Evolutionary conservation across 345 rosid genomes (phyloP).

Genomic region (Arabidopsis arenosa): DNA sequence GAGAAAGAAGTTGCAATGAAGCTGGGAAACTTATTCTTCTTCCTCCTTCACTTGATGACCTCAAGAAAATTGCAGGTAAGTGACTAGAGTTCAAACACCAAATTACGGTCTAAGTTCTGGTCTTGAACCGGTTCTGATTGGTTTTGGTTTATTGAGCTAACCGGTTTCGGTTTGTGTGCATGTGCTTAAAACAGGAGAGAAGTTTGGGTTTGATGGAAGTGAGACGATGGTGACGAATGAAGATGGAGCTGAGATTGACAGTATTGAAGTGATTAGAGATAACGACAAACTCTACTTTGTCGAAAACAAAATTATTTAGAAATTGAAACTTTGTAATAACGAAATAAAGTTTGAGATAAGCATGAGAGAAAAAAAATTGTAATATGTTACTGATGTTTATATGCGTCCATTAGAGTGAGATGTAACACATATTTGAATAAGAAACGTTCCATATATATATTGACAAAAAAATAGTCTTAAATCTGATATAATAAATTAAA

Average conservation of each 20-base stretch:
- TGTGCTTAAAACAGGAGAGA: conserved; percentile 56
- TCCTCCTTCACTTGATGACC: conserved; percentile 73
- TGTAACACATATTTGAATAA: not conserved
- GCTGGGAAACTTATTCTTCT: conserved; percentile 69
- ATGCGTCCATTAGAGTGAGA: conserved; percentile 28
- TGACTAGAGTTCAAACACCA: not conserved
- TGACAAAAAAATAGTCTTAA: too few relatives aligned
- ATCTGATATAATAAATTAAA: not conserved
- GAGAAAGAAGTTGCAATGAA: conserved; percentile 45
- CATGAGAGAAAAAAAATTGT: not conserved
- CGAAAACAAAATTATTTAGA: conserved; percentile 41
- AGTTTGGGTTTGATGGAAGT: conserved; percentile 67
- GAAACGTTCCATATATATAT: not conserved
- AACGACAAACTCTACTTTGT: conserved; percentile 77
- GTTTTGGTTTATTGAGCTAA: conserved; percentile 4
- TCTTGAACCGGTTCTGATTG: not conserved
- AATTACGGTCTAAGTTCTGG: not conserved
- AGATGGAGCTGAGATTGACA: conserved; percentile 85
- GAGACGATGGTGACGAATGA: conserved; percentile 61
- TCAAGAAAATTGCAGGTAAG: conserved; percentile 79
- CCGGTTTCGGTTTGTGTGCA: not conserved
- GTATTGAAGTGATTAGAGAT: conserved; percentile 84
- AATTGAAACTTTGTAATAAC: not conserved
- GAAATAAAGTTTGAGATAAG: conserved; percentile 8
- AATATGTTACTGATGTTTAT: not conserved